Conservation (phyloP, 345 rosid genomes). For the Noccaea caerulescens region DNA sequence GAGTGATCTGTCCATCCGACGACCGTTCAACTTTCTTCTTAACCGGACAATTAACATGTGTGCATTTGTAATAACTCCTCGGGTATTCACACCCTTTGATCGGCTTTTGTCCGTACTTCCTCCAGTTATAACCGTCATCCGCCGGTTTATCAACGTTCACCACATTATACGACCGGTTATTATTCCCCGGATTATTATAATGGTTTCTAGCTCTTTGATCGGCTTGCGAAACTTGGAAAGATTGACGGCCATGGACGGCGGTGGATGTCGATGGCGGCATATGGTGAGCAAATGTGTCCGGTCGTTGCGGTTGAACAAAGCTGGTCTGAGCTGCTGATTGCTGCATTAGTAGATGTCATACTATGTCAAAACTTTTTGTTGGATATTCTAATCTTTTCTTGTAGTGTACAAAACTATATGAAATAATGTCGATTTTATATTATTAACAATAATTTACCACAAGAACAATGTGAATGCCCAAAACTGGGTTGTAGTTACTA, state of each 20-base stretch:
- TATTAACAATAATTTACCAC: not conserved
- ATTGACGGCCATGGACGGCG: slow-evolving; percentile 48
- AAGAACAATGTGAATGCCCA: not conserved
- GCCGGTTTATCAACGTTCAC: slow-evolving; percentile 75
- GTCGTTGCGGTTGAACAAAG: slow-evolving; percentile 34
- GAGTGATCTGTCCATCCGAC: slow-evolving; percentile 82
- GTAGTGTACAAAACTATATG: too few relatives aligned
- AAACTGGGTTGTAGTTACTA: not conserved
- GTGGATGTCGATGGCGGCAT: slow-evolving; percentile 53
- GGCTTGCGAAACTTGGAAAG: slow-evolving; percentile 56
- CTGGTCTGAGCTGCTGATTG: slow-evolving; percentile 25
- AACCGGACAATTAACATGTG: slow-evolving; percentile 76
- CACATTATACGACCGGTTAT: slow-evolving; percentile 41
- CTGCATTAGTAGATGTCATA: slow-evolving; percentile 20
- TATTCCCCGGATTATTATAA: slow-evolving; percentile 32
- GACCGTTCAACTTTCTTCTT: slow-evolving; percentile 94
- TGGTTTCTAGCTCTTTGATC: slow-evolving; percentile 57
- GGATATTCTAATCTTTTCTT: too few relatives aligned
- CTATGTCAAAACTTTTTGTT: too few relatives aligned
- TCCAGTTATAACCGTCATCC: slow-evolving; percentile 96
- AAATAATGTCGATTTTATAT: not conserved
- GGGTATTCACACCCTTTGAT: slow-evolving; percentile 95
- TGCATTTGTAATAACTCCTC: slow-evolving; percentile 96
- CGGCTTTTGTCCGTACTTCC: slow-evolving; percentile 95
- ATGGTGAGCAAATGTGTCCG: slow-evolving; percentile 30